Conservation (phyloP, 805 yeast species). For the Sugiyamaella smithiae region DNA sequence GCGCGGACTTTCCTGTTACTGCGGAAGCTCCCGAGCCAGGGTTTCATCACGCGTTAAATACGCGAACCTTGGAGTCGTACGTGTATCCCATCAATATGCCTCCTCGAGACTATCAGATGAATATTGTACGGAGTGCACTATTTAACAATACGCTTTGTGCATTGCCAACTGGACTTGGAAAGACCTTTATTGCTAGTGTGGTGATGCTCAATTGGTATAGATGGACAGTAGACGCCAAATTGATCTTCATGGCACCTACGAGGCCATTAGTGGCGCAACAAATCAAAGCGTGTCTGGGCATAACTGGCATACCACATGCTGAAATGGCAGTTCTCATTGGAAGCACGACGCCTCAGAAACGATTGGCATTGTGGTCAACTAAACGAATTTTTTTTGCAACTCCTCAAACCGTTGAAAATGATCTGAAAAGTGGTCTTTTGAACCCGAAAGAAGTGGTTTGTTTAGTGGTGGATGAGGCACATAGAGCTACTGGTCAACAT, state of each 20-base stretch:
- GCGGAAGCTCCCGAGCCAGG: too few relatives aligned
- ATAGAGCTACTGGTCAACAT: slow-evolving; percentile 84
- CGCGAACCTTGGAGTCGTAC: slow-evolving; percentile 43
- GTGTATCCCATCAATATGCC: slow-evolving; percentile 83
- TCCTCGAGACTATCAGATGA: slow-evolving; percentile 82
- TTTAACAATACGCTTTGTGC: slow-evolving; percentile 78
- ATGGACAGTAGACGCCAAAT: slow-evolving; percentile 78
- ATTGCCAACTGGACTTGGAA: slow-evolving; percentile 94
- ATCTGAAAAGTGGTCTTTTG: slow-evolving; percentile 66
- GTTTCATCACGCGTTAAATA: slow-evolving; percentile 43
- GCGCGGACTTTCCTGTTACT: too few relatives aligned
- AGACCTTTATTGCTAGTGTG: slow-evolving; percentile 91
- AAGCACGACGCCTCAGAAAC: slow-evolving; percentile 43
- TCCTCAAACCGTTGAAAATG: slow-evolving; percentile 94
- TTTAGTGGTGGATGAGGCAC: slow-evolving; percentile 92
- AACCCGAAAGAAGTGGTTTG: slow-evolving; percentile 73
- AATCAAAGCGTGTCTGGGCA: slow-evolving; percentile 83
- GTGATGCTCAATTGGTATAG: slow-evolving; percentile 85
- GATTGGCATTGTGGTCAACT: slow-evolving; percentile 70
- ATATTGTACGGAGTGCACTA: slow-evolving; percentile 70
- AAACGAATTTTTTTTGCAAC: slow-evolving; percentile 87
- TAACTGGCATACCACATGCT: slow-evolving; percentile 74
- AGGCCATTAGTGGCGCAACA: slow-evolving; percentile 95
- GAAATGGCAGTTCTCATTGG: slow-evolving; percentile 72
- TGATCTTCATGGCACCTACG: slow-evolving; percentile 95